Conservation (phyloP, 495 filamentous ascomycete species). For the Poronia punctata region DNA sequence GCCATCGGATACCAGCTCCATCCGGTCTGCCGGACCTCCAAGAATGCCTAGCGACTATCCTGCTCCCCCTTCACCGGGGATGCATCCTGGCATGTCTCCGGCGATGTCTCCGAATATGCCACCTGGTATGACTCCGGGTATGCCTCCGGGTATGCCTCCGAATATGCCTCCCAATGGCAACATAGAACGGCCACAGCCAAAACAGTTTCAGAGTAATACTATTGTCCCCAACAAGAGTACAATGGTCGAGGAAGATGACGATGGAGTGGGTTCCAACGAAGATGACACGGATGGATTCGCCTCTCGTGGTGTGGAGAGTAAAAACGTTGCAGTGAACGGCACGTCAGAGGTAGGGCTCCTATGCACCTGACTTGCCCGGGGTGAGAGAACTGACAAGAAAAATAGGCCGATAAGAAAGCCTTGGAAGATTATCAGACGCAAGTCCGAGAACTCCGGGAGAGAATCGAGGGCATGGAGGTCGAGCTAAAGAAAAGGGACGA, state of each 20-base stretch:
- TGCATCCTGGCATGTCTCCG: no score
- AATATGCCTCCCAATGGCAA: constrained; percentile 32
- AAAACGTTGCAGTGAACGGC: constrained; percentile 34
- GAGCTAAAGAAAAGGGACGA: constrained; percentile 45
- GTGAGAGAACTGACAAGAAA: constrained; percentile 1
- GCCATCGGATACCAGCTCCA: constrained; percentile 49
- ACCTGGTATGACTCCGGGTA: no score
- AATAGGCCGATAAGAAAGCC: constrained; percentile 59
- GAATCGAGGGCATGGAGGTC: constrained; percentile 64
- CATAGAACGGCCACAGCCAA: constrained; percentile 59
- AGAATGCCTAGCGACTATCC: constrained; percentile 38
- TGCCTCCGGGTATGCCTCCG: no score
- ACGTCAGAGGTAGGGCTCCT: constrained; percentile 42
- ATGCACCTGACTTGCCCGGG: background rate
- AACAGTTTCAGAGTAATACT: constrained; percentile 90
- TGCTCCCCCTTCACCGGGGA: constrained; percentile 35
- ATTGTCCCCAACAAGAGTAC: constrained; percentile 97
- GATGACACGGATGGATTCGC: constrained; percentile 54
- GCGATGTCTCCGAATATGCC: no score
- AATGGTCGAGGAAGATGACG: constrained; percentile 95
- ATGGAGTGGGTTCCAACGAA: constrained; percentile 36
- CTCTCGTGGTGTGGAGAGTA: constrained; percentile 51
- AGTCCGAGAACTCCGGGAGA: constrained; percentile 65
- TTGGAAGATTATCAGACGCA: constrained; percentile 72
- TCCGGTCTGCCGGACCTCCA: constrained; percentile 27